A percentile compares a stretch with the other conserved stretches of the same genome.
These are phyloP conservation scores for Daldinia caldariorum DNA, from an alignment of 495 filamentous ascomycete genomes.

Conservation along the genomic window DNA sequence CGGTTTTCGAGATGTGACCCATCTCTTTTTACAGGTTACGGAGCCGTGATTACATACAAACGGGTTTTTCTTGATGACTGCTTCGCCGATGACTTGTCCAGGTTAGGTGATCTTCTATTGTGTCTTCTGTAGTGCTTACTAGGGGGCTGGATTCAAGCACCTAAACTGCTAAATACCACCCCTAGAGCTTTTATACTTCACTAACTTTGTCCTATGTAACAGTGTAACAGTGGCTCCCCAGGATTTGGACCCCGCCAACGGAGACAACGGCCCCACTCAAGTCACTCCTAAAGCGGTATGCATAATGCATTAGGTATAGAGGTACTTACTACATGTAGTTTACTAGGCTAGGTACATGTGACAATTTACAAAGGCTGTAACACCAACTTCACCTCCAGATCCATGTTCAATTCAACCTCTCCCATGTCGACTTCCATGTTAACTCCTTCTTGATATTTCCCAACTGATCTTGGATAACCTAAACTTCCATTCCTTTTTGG, in stretches of 20 bases:
- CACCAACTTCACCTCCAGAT: slow-evolving; percentile 38
- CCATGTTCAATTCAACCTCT: background rate
- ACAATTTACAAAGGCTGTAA: slow-evolving; percentile 30
- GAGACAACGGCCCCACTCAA: slow-evolving; percentile 15
- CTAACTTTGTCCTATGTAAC: too few relatives aligned
- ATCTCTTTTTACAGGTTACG: background rate
- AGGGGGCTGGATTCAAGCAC: too few relatives aligned
- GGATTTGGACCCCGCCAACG: slow-evolving; percentile 27
- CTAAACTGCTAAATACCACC: background rate
- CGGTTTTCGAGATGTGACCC: background rate
- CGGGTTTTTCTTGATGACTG: background rate
- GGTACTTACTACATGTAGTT: background rate
- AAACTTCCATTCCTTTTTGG: slow-evolving; percentile 28
- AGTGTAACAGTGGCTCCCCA: slow-evolving; percentile 21
- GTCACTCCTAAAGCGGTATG: slow-evolving; percentile 10
- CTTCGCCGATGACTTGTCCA: background rate
- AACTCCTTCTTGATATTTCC: slow-evolving; percentile 11
- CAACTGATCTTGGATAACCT: background rate
- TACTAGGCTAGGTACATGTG: slow-evolving; percentile 31
- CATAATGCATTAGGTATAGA: slow-evolving; percentile 2
- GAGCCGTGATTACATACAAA: slow-evolving; percentile 6
- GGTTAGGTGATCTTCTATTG: too few relatives aligned
- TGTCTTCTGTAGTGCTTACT: too few relatives aligned
- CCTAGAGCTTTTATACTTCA: too few relatives aligned
- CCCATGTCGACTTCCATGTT: slow-evolving; percentile 9